Base-by-base conservation (phyloP, 2,329 filamentous ascomycete genomes). In the Corynespora cassiicola region DNA sequence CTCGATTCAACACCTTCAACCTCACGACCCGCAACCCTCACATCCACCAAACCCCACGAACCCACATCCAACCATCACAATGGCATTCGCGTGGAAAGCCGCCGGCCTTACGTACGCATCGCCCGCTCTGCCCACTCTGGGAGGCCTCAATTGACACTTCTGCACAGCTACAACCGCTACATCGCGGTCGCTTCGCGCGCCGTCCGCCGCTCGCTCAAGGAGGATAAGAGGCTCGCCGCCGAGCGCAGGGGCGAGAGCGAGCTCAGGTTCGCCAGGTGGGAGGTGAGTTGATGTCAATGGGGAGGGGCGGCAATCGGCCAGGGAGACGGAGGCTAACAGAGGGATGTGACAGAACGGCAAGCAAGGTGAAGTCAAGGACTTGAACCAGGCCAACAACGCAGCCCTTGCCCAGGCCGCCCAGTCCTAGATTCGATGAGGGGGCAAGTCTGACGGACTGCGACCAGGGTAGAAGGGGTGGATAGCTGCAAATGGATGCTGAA, bases 1-100 rank as follows among this genome's bases (percentile, higher is more conserved):
- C 45, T 50, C 43, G 36, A 34, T 52, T 56, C 49, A 43, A 47
- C 53, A 54, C 47, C 56, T 56, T 57, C 46, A 55, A 53, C 46
- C 46, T 42, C 43, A 36, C 40, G 54, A 49, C 42, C 50, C 38
- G 49, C 50, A 48, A 57, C 46, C 47, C 46, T 30, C 44, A 45
- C 50, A 45, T 50, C 45, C 52, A 45, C 49, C 52, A 42, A 44
- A 48, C 36, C 42, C 41, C 48, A 47, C 52, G 33, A 55, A 55
- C 31, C 50, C 58, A 29, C 52, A 53, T 50, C 51, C 55, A 48
- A 62, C 65, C 69, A 63, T 67, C 82, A 89, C 82, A 78, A 99
- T 97, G 94, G 81, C 87, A 77, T 92, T 91, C 80, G 89, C 91
- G 72, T 99, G 92, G 94, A 97, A 96, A 88, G 84, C 91, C 70